These are phyloP conservation scores for Sedum album DNA, from an alignment of 164 flowering plant genomes.

Conservation along the genomic window DNA sequence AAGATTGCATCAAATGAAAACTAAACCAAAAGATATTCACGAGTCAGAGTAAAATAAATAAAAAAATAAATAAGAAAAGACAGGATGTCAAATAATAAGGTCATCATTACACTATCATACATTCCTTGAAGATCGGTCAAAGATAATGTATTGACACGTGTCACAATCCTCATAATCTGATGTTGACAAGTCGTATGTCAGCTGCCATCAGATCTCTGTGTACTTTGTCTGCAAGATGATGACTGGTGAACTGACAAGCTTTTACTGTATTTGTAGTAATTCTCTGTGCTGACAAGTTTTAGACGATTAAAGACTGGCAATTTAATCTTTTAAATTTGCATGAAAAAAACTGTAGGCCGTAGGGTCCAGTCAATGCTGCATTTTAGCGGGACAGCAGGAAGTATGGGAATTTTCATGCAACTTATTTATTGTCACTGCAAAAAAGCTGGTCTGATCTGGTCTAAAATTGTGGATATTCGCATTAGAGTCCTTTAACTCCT, in stretches of 20 bases:
- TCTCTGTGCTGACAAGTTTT: not conserved
- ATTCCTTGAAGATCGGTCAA: constrained; percentile 13
- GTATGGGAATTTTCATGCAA: constrained; percentile 2
- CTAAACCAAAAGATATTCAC: not conserved
- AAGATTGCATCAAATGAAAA: no score
- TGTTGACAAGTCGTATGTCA: constrained; percentile 6
- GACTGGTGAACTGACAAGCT: constrained; percentile 20
- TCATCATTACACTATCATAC: constrained; percentile 46
- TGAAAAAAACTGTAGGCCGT: constrained; percentile 10
- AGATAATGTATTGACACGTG: constrained; percentile 24
- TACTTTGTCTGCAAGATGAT: constrained; percentile 2
- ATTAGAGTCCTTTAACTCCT: no score
- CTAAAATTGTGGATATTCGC: not conserved
- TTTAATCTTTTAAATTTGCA: constrained; percentile 9
- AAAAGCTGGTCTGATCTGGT: not conserved
- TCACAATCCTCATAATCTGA: constrained; percentile 13
- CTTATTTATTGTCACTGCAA: not conserved
- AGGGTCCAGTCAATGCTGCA: not conserved
- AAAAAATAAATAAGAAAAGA: not conserved
- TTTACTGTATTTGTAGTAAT: constrained; percentile 2
- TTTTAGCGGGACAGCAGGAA: not conserved
- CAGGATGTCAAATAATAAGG: constrained; percentile 44
- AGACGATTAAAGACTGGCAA: not conserved
- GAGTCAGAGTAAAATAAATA: not conserved
- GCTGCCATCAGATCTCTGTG: constrained; percentile 18